phyloP scores from a whole-genome alignment of 1,284 basidiomycete genomes.

The Baeospora myosura region DNA sequence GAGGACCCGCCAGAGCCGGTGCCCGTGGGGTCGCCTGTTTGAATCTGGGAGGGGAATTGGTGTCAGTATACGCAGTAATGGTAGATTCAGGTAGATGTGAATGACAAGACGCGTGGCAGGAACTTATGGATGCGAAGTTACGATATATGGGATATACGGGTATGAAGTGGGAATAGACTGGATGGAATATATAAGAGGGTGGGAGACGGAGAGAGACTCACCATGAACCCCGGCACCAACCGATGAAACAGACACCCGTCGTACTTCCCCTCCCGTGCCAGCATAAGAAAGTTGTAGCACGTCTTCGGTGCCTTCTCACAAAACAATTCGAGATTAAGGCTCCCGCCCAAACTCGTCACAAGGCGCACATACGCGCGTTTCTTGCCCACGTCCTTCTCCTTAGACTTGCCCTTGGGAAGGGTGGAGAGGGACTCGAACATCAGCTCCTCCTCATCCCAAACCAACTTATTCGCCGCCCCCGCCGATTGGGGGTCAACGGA shows the following conservation, averaged over 20 bases:
- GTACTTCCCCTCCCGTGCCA: conserved; percentile 86
- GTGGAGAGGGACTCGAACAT: conserved; percentile 89
- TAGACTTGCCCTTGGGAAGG: conserved; percentile 62
- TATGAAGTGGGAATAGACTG: no score
- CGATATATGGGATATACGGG: no score
- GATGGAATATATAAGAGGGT: no score
- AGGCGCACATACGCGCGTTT: conserved; percentile 87
- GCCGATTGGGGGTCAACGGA: conserved; percentile 75
- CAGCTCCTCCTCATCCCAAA: conserved; percentile 92
- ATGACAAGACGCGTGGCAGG: neutral
- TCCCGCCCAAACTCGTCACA: conserved; percentile 81
- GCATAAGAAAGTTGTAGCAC: conserved; percentile 94
- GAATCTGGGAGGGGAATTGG: conserved; percentile 47
- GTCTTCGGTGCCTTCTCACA: conserved; percentile 96
- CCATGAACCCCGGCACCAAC: conserved; percentile 96
- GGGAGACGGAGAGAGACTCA: conserved; percentile 24
- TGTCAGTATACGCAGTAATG: neutral
- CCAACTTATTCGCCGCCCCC: conserved; percentile 59
- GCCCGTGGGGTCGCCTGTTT: conserved; percentile 95
- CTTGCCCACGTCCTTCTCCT: conserved; percentile 88
- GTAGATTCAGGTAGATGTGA: no score
- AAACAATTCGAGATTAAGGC: conserved; percentile 87
- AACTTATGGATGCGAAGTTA: neutral
- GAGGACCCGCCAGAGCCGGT: conserved; percentile 91
- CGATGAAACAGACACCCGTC: conserved; percentile 88